Evolutionary conservation across 352 stramenopile genomes (phyloP).

Genomic region (Pythium monospermum): DNA sequence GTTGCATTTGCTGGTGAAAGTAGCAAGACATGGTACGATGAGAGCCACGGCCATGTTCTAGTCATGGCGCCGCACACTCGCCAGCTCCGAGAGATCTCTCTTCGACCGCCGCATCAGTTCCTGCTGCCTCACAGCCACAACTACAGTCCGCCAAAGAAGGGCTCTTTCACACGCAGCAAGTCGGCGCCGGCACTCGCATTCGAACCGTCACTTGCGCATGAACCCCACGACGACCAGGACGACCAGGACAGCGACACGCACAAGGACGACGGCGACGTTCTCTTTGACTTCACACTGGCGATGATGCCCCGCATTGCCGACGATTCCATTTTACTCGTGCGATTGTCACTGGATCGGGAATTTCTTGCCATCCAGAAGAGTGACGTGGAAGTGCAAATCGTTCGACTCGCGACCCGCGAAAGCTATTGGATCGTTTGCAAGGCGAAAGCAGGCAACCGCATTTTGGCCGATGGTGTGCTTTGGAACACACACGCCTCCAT

Average conservation of each 20-base stretch:
- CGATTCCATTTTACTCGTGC: conserved; percentile 30
- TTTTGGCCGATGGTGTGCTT: conserved; percentile 48
- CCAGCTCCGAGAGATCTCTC: conserved; percentile 36
- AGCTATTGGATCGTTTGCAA: conserved; percentile 73
- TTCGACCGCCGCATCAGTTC: no score
- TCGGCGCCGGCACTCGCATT: conserved; percentile 7
- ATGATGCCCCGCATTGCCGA: conserved; percentile 1
- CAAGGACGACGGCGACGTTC: conserved; percentile 14
- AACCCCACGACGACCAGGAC: not conserved
- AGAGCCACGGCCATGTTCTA: conserved; percentile 47
- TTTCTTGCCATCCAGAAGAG: conserved; percentile 76
- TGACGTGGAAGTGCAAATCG: conserved; percentile 77
- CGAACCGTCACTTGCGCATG: not conserved
- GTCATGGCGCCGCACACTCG: conserved; percentile 30
- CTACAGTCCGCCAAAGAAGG: no score
- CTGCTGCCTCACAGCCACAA: no score
- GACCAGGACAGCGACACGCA: not conserved
- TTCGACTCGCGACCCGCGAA: conserved; percentile 36
- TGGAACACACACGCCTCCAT: conserved; percentile 58
- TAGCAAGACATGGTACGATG: conserved; percentile 46
- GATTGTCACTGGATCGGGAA: conserved; percentile 57
- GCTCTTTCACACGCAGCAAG: conserved; percentile 6
- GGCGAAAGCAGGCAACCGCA: conserved; percentile 55
- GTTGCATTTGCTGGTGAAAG: conserved; percentile 34
- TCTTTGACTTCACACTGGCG: conserved; percentile 36